These are phyloP conservation scores for Petunia axillaris DNA, from an alignment of 257 asterid genomes.

Conservation along the genomic window DNA sequence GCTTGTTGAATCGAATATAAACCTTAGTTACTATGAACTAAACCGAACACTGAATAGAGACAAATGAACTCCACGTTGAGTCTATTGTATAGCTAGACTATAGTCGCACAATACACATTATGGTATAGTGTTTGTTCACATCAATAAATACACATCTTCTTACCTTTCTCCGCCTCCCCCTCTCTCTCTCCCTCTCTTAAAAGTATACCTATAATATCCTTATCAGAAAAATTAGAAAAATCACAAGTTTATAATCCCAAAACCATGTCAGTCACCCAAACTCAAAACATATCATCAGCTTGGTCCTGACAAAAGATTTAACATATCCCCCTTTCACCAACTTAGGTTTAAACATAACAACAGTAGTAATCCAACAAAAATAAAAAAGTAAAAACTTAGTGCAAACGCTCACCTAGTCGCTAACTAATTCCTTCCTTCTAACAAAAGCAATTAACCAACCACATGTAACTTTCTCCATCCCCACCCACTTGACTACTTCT, in stretches of 20 bases:
- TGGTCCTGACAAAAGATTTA: not conserved
- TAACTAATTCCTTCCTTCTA: not conserved
- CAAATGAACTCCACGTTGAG: slow-evolving; percentile 9
- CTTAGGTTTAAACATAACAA: not conserved
- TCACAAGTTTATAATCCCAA: slow-evolving; percentile 38
- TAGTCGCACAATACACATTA: not conserved
- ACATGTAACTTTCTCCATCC: slow-evolving; percentile 20
- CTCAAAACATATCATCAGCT: not conserved
- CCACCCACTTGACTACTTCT: not conserved
- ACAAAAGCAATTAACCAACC: slow-evolving; percentile 23
- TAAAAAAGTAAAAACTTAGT: not conserved
- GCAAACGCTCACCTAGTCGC: not conserved
- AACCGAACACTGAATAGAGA: not conserved
- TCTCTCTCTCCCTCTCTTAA: too few species aligned
- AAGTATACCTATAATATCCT: not conserved
- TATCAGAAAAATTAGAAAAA: not conserved
- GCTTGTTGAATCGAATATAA: too few species aligned
- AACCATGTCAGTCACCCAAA: slow-evolving; percentile 39
- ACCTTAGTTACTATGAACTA: not conserved
- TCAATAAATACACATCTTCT: slow-evolving; percentile 1
- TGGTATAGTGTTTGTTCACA: not conserved
- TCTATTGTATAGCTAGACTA: not conserved
- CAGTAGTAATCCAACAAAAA: not conserved
- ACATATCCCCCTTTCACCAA: not conserved
- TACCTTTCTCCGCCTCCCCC: not conserved